Percentiles rank a stretch among this genome's conserved stretches.
Evolutionary conservation across 2,329 filamentous ascomycete species (phyloP).

Genomic region (Colletotrichum brevisporum): DNA sequence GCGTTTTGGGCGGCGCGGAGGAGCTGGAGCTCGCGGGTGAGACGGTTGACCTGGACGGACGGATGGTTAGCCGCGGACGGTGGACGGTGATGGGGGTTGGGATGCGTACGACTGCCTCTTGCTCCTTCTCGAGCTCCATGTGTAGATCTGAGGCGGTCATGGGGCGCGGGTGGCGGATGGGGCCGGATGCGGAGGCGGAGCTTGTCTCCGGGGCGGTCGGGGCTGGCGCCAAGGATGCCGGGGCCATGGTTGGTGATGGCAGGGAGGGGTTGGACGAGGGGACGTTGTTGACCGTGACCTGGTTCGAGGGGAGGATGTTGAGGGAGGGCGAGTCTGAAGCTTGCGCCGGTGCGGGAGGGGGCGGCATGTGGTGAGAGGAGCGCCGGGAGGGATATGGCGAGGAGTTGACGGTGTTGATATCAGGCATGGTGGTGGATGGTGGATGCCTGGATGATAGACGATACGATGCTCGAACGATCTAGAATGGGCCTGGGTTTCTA

Average conservation of each 20-base stretch:
- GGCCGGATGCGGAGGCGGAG: conserved; percentile 73
- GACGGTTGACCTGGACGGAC: conserved; percentile 81
- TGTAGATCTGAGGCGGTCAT: conserved; percentile 92
- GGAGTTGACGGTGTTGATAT: conserved; percentile 69
- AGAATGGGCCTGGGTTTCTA: background rate
- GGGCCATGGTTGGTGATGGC: conserved; percentile 51
- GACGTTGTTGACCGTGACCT: conserved; percentile 61
- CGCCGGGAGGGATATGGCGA: conserved; percentile 64
- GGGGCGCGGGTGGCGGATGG: conserved; percentile 87
- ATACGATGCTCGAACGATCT: background rate
- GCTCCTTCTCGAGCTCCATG: conserved; percentile 91
- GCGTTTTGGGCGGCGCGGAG: conserved; percentile 81
- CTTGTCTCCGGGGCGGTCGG: conserved; percentile 42
- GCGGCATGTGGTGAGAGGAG: conserved; percentile 59
- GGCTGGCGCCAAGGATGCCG: conserved; percentile 41
- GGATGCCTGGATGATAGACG: background rate
- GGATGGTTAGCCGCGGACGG: background rate
- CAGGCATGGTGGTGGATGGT: conserved; percentile 58
- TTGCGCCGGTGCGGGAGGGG: conserved; percentile 49
- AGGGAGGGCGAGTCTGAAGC: conserved; percentile 54
- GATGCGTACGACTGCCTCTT: conserved; percentile 85
- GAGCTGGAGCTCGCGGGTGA: conserved; percentile 88
- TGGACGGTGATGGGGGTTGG: background rate
- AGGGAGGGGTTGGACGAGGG: conserved; percentile 49
- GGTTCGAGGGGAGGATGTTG: conserved; percentile 72